Conservation (phyloP, 2,329 filamentous ascomycete species). For the Rhynchosporium agropyri region DNA sequence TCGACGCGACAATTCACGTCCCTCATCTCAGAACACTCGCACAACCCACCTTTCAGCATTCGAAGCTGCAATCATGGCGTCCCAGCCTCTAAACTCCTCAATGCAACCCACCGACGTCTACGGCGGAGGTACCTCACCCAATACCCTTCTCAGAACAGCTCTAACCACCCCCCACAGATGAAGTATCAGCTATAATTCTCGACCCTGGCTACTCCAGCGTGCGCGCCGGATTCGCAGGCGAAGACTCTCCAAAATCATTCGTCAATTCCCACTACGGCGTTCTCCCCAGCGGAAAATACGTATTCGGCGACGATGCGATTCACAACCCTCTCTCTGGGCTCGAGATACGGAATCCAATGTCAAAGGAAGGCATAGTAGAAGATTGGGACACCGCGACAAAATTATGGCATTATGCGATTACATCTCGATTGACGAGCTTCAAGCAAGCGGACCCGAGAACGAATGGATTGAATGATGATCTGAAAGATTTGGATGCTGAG, state of each 20-base stretch:
- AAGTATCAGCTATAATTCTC: conserved; percentile 95
- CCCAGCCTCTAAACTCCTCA: conserved; percentile 58
- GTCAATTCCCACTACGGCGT: conserved; percentile 86
- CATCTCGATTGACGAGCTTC: conserved; percentile 81
- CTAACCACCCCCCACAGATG: conserved; percentile 61
- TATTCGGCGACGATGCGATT: conserved; percentile 91
- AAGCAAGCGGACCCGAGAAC: conserved; percentile 69
- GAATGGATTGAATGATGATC: conserved; percentile 76
- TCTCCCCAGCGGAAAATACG: conserved; percentile 53
- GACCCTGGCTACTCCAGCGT: conserved; percentile 91
- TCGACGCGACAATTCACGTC: conserved; percentile 19
- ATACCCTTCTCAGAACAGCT: conserved; percentile 18
- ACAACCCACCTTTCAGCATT: not conserved
- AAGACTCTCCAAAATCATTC: conserved; percentile 94
- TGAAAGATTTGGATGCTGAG: conserved; percentile 53
- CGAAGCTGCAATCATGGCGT: conserved; percentile 49
- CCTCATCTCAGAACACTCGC: not conserved
- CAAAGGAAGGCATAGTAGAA: conserved; percentile 84
- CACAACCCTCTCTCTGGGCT: conserved; percentile 74
- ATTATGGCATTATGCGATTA: conserved; percentile 91
- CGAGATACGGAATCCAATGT: conserved; percentile 91
- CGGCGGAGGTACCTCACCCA: conserved; percentile 56
- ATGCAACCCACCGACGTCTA: conserved; percentile 64
- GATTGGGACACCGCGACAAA: conserved; percentile 92
- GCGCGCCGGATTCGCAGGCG: conserved; percentile 94